These are phyloP conservation scores for Schizochytrium sp. DNA, from an alignment of 108 stramenopile genomes.

Conservation along the genomic window DNA sequence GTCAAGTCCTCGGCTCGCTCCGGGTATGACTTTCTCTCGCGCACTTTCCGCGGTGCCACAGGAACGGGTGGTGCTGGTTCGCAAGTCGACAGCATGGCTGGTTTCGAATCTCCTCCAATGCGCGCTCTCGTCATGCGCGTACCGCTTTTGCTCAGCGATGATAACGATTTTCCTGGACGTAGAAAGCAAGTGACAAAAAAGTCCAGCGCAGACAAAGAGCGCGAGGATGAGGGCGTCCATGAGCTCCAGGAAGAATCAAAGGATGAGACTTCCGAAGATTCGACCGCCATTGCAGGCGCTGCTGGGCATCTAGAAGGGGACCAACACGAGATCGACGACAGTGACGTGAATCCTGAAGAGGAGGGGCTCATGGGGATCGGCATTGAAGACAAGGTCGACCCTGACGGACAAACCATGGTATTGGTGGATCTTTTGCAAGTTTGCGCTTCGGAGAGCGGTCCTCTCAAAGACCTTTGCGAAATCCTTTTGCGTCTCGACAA, in stretches of 20 bases:
- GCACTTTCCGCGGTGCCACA: background rate
- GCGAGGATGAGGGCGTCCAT: background rate
- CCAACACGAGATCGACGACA: conserved; percentile 31
- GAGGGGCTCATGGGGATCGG: background rate
- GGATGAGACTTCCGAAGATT: too few species aligned
- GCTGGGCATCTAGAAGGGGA: conserved; percentile 30
- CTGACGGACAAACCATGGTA: background rate
- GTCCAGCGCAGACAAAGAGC: background rate
- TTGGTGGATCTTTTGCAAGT: background rate
- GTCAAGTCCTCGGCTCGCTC: background rate
- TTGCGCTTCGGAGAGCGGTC: background rate
- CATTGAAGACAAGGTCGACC: background rate
- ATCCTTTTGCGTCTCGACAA: background rate
- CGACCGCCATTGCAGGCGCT: too few species aligned
- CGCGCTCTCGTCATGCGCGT: background rate
- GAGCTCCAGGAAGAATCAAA: background rate
- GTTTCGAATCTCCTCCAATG: background rate
- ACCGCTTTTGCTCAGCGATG: background rate
- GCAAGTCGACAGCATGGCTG: background rate
- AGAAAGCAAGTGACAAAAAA: background rate
- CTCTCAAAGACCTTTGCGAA: conserved; percentile 4
- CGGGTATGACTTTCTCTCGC: background rate
- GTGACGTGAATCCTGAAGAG: background rate
- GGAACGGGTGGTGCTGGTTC: background rate
- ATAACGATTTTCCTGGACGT: background rate